phyloP scores from a whole-genome alignment of 225 moss, liverwort and hornwort species.

The Bryum argenteum region DNA sequence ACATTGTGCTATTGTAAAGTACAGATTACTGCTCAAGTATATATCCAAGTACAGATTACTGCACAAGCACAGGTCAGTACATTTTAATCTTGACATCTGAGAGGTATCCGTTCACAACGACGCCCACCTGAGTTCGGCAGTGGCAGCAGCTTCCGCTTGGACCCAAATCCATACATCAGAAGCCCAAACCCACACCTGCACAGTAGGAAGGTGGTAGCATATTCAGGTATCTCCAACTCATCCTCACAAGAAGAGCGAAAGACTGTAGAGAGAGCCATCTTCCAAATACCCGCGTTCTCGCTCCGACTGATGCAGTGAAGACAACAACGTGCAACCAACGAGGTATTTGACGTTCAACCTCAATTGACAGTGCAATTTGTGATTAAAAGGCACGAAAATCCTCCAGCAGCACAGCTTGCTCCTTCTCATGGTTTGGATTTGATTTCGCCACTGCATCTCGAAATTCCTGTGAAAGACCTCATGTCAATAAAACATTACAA shows the following conservation, averaged over 20 bases:
- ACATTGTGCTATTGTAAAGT: background rate
- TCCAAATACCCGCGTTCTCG: background rate
- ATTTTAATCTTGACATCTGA: constrained; percentile 76
- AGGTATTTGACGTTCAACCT: constrained; percentile 49
- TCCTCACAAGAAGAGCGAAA: background rate
- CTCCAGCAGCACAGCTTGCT: constrained; percentile 68
- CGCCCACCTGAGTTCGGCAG: constrained; percentile 55
- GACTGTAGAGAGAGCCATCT: background rate
- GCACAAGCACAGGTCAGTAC: constrained; percentile 44
- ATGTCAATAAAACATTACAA: too few relatives aligned
- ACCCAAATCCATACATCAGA: constrained; percentile 93
- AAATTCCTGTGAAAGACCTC: constrained; percentile 50
- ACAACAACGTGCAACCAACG: constrained; percentile 12
- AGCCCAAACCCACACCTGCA: constrained; percentile 89
- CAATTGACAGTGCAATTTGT: constrained; percentile 80
- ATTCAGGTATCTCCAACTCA: constrained; percentile 6
- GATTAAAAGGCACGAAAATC: constrained; percentile 62
- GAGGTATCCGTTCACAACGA: constrained; percentile 93
- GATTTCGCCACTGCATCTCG: constrained; percentile 61
- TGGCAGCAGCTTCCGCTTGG: constrained; percentile 75
- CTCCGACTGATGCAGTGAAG: constrained; percentile 14
- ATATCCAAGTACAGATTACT: background rate
- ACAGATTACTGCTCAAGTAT: too few relatives aligned
- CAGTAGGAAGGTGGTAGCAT: constrained; percentile 17
- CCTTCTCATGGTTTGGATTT: constrained; percentile 74